These are phyloP conservation scores for Elsinoe ampelina DNA, from an alignment of 2,329 filamentous ascomycete genomes.

Conservation along the genomic window DNA sequence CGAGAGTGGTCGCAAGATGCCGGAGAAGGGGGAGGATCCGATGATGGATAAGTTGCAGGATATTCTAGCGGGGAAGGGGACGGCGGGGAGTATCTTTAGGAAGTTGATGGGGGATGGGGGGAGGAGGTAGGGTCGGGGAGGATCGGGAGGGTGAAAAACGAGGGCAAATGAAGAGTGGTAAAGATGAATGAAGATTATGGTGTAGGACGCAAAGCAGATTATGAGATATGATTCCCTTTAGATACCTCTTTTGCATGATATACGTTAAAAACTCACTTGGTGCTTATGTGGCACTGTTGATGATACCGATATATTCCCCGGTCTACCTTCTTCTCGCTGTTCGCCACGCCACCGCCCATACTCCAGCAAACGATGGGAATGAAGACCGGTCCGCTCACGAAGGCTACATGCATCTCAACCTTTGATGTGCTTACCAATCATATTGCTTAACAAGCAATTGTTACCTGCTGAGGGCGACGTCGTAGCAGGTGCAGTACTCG, in stretches of 20 bases:
- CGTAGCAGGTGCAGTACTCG: no score
- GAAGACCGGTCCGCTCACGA: no score
- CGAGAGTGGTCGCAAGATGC: conserved; percentile 25
- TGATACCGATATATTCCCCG: no score
- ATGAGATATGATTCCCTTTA: neutral
- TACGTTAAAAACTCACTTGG: no score
- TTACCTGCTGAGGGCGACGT: no score
- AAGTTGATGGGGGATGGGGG: conserved; percentile 19
- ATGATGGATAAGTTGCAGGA: conserved; percentile 25
- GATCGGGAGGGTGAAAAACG: conserved; percentile 35
- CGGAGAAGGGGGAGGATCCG: conserved; percentile 22
- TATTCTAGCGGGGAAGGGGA: conserved; percentile 23
- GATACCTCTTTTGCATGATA: conserved; percentile 7
- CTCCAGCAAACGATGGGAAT: no score
- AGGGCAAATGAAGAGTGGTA: neutral
- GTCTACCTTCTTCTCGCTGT: neutral
- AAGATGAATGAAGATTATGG: neutral
- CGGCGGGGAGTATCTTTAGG: conserved; percentile 23
- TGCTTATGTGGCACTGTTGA: no score
- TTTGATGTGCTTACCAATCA: no score
- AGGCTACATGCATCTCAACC: no score
- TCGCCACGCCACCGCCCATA: no score
- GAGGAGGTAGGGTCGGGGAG: conserved; percentile 32
- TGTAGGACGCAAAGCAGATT: neutral
- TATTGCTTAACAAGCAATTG: no score